phyloP scores from a whole-genome alignment of 2,329 filamentous ascomycete genomes.

The Talaromyces rugulosus region DNA sequence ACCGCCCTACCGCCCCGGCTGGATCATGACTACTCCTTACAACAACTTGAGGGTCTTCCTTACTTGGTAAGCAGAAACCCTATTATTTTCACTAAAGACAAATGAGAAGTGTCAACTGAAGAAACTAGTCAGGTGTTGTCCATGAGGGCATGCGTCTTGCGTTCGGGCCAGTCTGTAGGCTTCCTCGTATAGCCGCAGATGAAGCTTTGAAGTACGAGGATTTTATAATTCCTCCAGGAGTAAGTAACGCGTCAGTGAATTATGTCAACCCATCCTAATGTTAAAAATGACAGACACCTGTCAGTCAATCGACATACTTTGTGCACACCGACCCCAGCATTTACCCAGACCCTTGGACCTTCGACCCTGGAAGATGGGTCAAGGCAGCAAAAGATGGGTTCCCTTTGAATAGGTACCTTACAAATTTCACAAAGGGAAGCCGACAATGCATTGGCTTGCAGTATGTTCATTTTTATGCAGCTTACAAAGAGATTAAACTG shows the following conservation, averaged over 20 bases:
- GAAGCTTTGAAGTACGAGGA: background rate
- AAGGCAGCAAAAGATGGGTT: background rate
- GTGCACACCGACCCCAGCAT: constrained; percentile 22
- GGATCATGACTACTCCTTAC: background rate
- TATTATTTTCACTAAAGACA: no score
- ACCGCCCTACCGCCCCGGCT: background rate
- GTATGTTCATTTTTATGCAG: background rate
- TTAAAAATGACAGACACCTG: background rate
- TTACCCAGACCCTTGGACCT: constrained; percentile 22
- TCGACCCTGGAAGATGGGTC: constrained; percentile 26
- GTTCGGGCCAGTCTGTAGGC: background rate
- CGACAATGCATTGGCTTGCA: background rate
- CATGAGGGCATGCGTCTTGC: background rate
- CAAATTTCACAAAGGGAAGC: constrained; percentile 1
- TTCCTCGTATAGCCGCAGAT: background rate
- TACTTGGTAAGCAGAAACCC: background rate
- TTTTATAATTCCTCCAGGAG: constrained; percentile 1
- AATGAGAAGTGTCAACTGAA: background rate
- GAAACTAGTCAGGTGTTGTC: background rate
- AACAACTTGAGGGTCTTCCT: constrained; percentile 1
- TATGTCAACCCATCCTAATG: background rate
- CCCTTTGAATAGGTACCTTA: background rate
- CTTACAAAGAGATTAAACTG: background rate
- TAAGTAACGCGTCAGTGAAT: background rate
- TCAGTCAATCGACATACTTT: constrained; percentile 17